Conservation (phyloP, 2,329 filamentous ascomycete genomes). For the Chalaropsis ovoidea region DNA sequence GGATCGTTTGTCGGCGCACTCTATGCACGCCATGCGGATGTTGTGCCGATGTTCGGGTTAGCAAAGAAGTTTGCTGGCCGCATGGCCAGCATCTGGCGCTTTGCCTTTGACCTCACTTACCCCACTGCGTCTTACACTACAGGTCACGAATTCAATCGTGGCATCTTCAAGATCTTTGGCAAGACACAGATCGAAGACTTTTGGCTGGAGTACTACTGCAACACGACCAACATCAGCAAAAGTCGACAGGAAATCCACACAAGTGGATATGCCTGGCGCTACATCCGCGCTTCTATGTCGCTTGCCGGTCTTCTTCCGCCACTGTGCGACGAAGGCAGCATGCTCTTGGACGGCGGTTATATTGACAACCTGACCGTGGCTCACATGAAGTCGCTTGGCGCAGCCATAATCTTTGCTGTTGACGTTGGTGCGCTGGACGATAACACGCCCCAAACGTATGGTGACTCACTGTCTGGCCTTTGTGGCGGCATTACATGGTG, state of each 20-base stretch:
- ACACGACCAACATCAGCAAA: slow-evolving; percentile 97
- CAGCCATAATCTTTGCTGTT: slow-evolving; percentile 88
- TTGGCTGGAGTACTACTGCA: slow-evolving; percentile 98
- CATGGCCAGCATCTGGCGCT: slow-evolving; percentile 99
- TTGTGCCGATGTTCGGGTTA: slow-evolving; percentile 91
- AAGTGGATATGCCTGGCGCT: slow-evolving; percentile 93
- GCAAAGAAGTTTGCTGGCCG: slow-evolving; percentile 95
- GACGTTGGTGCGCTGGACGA: slow-evolving; percentile 92
- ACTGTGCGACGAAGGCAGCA: slow-evolving; percentile 90
- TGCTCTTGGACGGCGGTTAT: slow-evolving; percentile 93
- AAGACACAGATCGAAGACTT: slow-evolving; percentile 98
- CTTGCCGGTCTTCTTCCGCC: slow-evolving; percentile 85
- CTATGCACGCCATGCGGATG: slow-evolving; percentile 90
- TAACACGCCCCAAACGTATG: slow-evolving; percentile 80
- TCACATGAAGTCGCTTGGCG: slow-evolving; percentile 91
- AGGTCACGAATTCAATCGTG: slow-evolving; percentile 95
- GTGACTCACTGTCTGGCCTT: slow-evolving; percentile 85
- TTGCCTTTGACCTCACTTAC: slow-evolving; percentile 90
- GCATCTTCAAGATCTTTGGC: slow-evolving; percentile 97
- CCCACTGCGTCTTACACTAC: slow-evolving; percentile 95
- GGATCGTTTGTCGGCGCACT: slow-evolving; percentile 90
- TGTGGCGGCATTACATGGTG: slow-evolving; percentile 94
- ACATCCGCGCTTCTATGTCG: slow-evolving; percentile 93
- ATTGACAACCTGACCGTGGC: slow-evolving; percentile 94
- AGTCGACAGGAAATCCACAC: slow-evolving; percentile 87